phyloP scores from a whole-genome alignment of 2,329 filamentous ascomycete genomes.

The Talaromyces amestolkiae region DNA sequence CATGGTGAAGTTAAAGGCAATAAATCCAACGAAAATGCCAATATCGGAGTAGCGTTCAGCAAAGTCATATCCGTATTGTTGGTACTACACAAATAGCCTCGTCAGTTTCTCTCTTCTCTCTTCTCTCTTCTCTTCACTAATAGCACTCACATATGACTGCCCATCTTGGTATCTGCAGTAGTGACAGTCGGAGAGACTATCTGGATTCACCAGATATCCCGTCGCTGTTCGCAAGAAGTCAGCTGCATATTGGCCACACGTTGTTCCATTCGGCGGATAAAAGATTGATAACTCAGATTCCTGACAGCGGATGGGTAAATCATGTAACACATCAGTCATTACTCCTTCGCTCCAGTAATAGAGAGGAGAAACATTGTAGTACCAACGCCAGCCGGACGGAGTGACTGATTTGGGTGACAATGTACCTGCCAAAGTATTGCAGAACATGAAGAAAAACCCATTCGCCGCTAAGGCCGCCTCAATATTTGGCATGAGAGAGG shows the following conservation, averaged over 20 bases:
- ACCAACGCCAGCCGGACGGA: constrained; percentile 73
- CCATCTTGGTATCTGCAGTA: constrained; percentile 74
- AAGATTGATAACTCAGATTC: constrained; percentile 63
- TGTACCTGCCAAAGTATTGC: constrained; percentile 79
- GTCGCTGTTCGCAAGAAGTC: constrained; percentile 59
- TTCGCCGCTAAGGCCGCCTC: constrained; percentile 77
- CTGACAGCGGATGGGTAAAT: constrained; percentile 58
- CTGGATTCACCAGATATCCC: constrained; percentile 64
- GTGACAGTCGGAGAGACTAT: constrained; percentile 62
- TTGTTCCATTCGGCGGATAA: constrained; percentile 59
- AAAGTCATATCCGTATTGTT: constrained; percentile 7
- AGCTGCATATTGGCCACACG: constrained; percentile 69
- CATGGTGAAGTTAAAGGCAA: constrained; percentile 69
- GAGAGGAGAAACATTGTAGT: constrained; percentile 79
- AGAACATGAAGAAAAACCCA: constrained; percentile 75
- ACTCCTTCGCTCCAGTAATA: constrained; percentile 74
- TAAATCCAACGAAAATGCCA: constrained; percentile 71
- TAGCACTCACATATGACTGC: constrained; percentile 66
- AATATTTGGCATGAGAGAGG: constrained; percentile 70
- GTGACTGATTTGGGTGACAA: constrained; percentile 73
- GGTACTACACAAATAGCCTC: background rate
- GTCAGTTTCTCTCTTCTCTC: constrained; percentile 41
- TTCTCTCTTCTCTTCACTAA: constrained; percentile 33
- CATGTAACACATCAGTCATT: constrained; percentile 69
- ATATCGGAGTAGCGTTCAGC: constrained; percentile 62